These are phyloP conservation scores for Erigeron philadelphicus DNA, from an alignment of 140 eudicot genomes.

Conservation along the genomic window DNA sequence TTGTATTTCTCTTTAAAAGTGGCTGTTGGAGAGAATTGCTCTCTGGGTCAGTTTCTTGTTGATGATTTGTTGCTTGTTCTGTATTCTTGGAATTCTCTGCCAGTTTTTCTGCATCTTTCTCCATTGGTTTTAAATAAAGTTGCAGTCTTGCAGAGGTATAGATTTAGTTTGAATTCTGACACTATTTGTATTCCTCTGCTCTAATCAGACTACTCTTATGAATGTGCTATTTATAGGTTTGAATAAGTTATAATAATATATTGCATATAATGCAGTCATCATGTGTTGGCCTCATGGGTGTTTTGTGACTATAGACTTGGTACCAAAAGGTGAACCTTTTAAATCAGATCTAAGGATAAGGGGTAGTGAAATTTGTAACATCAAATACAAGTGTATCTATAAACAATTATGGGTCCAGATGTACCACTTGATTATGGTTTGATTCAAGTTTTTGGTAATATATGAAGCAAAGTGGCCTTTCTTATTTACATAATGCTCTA, in stretches of 20 bases:
- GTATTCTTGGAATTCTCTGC: conserved; percentile 31
- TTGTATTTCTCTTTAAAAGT: conserved; percentile 59
- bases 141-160: conserved; percentile 19
- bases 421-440: conserved; percentile 28
- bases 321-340: conserved; percentile 23
- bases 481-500: conserved; percentile 2
- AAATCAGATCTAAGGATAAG: conserved; percentile 28
- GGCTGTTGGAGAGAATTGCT: conserved; percentile 58
- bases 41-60: conserved; percentile 58
- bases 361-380: conserved; percentile 20
- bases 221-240: conserved; percentile 23
- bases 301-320: conserved; percentile 17
- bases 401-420: conserved; percentile 21
- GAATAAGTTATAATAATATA: conserved; percentile 19
- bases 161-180: conserved; percentile 13
- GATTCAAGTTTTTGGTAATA: conserved; percentile 25
- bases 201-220: conserved; percentile 9
- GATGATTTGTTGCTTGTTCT: conserved; percentile 33
- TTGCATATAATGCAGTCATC: conserved; percentile 21
- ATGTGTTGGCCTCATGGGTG: conserved; percentile 21
- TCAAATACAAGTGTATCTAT: conserved; percentile 21
- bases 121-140: conserved; percentile 37
- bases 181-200: conserved; percentile 1
- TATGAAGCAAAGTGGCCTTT: conserved; percentile 28
- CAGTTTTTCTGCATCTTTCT: conserved; percentile 28